A percentile compares a stretch with the other conserved stretches of the same genome.
Evolutionary conservation across 139 green algal species (phyloP).

Genomic region (Closterium sp.): DNA sequence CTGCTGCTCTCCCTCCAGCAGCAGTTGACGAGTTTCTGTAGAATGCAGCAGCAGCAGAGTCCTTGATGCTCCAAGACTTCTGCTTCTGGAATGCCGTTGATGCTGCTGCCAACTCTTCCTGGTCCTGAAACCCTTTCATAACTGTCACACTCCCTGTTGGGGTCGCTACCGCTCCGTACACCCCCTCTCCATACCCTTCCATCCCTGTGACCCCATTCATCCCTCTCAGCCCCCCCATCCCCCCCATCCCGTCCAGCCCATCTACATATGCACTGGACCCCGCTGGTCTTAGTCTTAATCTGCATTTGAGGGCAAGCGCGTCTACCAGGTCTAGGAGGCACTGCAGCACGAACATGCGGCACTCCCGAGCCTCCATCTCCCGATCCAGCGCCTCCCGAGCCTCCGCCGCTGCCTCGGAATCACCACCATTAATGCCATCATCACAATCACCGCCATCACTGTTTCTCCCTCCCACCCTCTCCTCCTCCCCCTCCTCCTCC

Average conservation of each 20-base stretch:
- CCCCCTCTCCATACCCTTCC: not conserved
- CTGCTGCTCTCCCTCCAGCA: too few relatives aligned
- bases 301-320: not conserved
- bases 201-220: not conserved
- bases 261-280: not conserved
- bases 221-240: not conserved
- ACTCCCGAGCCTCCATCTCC: slow-evolving; percentile 2
- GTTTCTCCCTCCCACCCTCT: not conserved
- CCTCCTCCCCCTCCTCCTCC: not conserved
- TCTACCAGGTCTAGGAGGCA: not conserved
- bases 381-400: not conserved
- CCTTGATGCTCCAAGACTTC: too few relatives aligned
- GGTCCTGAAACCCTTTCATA: not conserved
- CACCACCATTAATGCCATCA: not conserved
- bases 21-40: too few relatives aligned
- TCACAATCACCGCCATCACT: not conserved
- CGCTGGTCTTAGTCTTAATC: not conserved
- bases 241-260: too few relatives aligned
- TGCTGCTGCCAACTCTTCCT: not conserved
- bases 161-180: not conserved
- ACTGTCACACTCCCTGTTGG: not conserved
- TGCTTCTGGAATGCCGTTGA: not conserved
- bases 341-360: not conserved
- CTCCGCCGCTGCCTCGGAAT: not conserved
- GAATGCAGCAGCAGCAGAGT: too few relatives aligned